Evolutionary conservation across 2,329 filamentous ascomycete genomes (phyloP).

Genomic region (Pseudopithomyces chartarum): DNA sequence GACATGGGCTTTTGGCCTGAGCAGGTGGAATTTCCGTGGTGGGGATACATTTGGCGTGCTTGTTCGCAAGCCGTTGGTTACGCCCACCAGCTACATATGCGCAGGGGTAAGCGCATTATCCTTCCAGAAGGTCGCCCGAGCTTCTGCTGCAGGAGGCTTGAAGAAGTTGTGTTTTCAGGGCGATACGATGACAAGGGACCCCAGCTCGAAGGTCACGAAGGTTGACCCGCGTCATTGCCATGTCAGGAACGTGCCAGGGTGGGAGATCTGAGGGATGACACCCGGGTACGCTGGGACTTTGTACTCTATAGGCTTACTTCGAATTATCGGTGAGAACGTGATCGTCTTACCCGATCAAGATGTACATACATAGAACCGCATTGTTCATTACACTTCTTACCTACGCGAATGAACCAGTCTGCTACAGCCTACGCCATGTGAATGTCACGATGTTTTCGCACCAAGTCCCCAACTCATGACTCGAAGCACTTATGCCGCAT

Average conservation of each 20-base stretch:
- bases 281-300: neutral
- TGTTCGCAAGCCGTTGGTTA: slow-evolving; percentile 6
- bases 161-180: neutral
- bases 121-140: slow-evolving; percentile 10
- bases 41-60: neutral
- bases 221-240: neutral
- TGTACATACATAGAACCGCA: neutral
- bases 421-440: neutral
- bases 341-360: neutral
- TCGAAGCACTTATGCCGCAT: neutral
- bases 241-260: neutral
- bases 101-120: slow-evolving; percentile 15
- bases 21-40: neutral
- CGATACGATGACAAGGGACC: neutral
- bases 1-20: neutral
- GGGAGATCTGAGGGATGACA: neutral
- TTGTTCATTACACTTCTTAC: neutral
- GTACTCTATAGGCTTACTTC: neutral
- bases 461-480: neutral
- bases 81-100: slow-evolving; percentile 20
- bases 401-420: neutral
- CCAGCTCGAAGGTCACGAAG: neutral
- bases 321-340: neutral
- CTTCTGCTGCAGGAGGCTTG: slow-evolving; percentile 4
- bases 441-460: neutral